phyloP scores from a whole-genome alignment of 441 rosid species.

The Erodium moschatum region DNA sequence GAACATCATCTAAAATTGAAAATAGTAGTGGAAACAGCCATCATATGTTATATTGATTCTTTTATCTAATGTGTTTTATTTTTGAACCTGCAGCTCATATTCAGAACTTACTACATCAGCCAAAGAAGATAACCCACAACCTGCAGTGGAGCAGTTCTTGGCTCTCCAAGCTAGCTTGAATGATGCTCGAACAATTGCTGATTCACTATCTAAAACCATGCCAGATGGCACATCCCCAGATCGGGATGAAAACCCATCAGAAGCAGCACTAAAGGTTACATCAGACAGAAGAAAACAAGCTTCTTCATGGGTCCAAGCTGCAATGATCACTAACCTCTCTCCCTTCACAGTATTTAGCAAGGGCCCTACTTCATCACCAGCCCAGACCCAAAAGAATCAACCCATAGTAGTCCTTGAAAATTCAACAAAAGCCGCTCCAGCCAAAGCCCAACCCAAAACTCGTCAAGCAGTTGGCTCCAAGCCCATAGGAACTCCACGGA shows the following conservation, averaged over 20 bases:
- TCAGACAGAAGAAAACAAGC: slow-evolving; percentile 62
- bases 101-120: background rate
- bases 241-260: slow-evolving; percentile 30
- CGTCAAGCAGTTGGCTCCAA: background rate
- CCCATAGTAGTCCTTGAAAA: slow-evolving; percentile 56
- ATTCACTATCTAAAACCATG: background rate
- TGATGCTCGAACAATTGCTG: background rate
- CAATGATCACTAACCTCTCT: slow-evolving; percentile 66
- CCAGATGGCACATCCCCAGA: slow-evolving; percentile 14
- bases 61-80: too few species aligned
- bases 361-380: slow-evolving; percentile 20
- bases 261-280: slow-evolving; percentile 57
- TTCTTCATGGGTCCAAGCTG: slow-evolving; percentile 85
- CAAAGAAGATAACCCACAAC: background rate
- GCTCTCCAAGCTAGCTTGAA: background rate
- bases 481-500: background rate
- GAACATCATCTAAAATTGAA: too few species aligned
- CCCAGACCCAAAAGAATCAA: slow-evolving; percentile 19
- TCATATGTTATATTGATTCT: too few species aligned
- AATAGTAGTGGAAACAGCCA: too few species aligned
- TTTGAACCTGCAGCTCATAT: background rate
- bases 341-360: slow-evolving; percentile 60
- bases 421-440: slow-evolving; percentile 35
- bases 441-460: slow-evolving; percentile 30
- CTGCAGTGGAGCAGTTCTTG: background rate